These are phyloP conservation scores for Aschersonia sp. DNA, from an alignment of 2,329 filamentous ascomycete genomes.

Conservation along the genomic window DNA sequence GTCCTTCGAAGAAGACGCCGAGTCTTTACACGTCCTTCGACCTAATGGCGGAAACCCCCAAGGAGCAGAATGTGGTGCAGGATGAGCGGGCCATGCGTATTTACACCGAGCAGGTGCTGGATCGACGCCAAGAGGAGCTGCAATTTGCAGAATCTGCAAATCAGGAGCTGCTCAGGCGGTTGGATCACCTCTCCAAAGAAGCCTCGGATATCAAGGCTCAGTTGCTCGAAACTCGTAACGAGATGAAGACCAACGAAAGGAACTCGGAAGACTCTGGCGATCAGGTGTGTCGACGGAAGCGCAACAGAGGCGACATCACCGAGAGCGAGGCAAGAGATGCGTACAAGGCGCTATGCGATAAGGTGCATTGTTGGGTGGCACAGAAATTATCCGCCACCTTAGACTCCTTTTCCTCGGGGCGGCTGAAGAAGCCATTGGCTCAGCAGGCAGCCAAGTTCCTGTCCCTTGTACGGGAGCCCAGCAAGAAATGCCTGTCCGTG, in stretches of 20 bases:
- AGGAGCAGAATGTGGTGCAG: constrained; percentile 7
- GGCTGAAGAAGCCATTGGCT: constrained; percentile 11
- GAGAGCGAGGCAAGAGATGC: constrained; percentile 19
- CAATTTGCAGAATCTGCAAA: constrained; percentile 16
- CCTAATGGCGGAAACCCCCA: neutral
- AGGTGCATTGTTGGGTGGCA: constrained; percentile 21
- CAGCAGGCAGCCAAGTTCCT: constrained; percentile 15
- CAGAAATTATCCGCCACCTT: constrained; percentile 15
- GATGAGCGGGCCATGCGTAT: constrained; percentile 18
- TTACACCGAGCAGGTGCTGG: constrained; percentile 21
- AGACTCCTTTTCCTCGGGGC: constrained; percentile 16
- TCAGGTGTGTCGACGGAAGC: constrained; percentile 18
- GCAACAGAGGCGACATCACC: constrained; percentile 18
- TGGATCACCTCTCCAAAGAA: constrained; percentile 16
- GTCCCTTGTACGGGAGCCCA: constrained; percentile 19
- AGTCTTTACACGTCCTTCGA: too few species aligned
- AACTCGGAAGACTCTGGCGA: constrained; percentile 16
- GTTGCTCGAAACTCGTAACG: constrained; percentile 15
- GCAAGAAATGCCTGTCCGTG: constrained; percentile 15
- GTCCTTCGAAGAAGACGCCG: too few species aligned
- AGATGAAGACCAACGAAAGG: constrained; percentile 12
- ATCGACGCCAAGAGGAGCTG: constrained; percentile 19
- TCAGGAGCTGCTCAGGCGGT: constrained; percentile 11
- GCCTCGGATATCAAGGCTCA: constrained; percentile 14
- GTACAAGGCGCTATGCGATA: constrained; percentile 17